Evolutionary conservation across 179 eudicot genomes (phyloP), one percentile per base, ranked within the genome.

Genomic region (Silene vulgaris): DNA sequence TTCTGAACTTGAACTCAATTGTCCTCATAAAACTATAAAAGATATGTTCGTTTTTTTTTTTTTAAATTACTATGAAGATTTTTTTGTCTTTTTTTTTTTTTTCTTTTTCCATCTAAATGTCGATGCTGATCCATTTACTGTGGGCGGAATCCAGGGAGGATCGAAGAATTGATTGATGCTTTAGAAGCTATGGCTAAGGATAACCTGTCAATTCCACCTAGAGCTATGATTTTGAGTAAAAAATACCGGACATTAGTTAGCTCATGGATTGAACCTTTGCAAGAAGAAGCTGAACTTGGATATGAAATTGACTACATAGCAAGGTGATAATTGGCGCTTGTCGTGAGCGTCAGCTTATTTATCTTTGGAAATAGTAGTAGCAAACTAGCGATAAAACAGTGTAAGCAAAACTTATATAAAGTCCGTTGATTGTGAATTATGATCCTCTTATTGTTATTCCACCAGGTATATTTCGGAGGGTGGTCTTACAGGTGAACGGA

Each of bases 231-330:
- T 73, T 78, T 89, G 86, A 95, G 88, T 88, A 89, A 82, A 81
- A 95, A 95, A 77, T 95, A 95, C 78, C 87, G 99, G 74, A 87
- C 97, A 21, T 71, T 95, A 75, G 95, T 95, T 75, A 92, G 99
- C 84, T 95, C 99, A 59, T 95, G 99, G 99, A 92, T 95, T 82
- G 99, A 95, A 83, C 99, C 99, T 77, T 81, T 95, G 85, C 97
- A 92, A 73, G 97, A 92, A 76, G 99, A 95, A 84, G 99, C 99
- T 80, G 99, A 95, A 75, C 90, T 92, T 74, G 99, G 99, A 79
- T 89, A 86, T 68, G 97, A 92, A 80, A 83, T 95, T 76, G 99
- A 95, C 81, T 95, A 95, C 74, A 84, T 92, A 54, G 91, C 90
- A 79, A 95, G 99, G 99, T 92, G 52, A 73, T 57, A 45, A 71